These are phyloP conservation scores for Patellifolia procumbens DNA, from an alignment of 179 eudicot genomes.

Conservation along the genomic window DNA sequence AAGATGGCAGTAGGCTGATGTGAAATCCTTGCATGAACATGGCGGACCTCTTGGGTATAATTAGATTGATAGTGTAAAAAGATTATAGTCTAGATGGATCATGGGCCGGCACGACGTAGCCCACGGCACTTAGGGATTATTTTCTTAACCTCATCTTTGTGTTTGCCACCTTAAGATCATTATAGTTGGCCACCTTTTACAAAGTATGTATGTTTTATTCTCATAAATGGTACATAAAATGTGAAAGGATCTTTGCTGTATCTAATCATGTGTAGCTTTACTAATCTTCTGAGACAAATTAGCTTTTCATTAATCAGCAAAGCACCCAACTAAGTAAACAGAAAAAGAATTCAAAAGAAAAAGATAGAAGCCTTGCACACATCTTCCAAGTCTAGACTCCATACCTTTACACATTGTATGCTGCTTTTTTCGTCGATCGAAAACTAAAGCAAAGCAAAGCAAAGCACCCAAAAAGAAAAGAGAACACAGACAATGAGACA, in stretches of 20 bases:
- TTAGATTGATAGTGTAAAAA: too few species aligned
- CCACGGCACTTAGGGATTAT: too few species aligned
- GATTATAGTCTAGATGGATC: too few species aligned
- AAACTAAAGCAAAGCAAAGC: constrained; percentile 38
- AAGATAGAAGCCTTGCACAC: background rate
- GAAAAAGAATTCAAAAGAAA: background rate
- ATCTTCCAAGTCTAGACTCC: constrained; percentile 3
- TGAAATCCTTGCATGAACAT: too few species aligned
- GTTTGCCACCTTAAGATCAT: background rate
- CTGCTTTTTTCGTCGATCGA: constrained; percentile 22
- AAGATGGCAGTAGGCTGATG: too few species aligned
- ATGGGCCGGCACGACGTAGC: too few species aligned
- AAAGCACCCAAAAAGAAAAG: constrained; percentile 26
- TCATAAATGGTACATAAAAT: constrained; percentile 12
- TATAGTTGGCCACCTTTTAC: constrained; percentile 4
- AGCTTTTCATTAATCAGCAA: constrained; percentile 18
- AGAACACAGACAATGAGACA: background rate
- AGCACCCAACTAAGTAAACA: background rate
- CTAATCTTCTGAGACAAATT: constrained; percentile 15
- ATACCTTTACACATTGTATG: constrained; percentile 34
- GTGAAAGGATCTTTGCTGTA: constrained; percentile 22
- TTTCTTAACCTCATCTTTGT: too few species aligned
- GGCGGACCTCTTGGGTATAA: too few species aligned
- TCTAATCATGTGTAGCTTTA: constrained; percentile 18
- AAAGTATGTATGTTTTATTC: background rate